Base-by-base conservation (phyloP, 371 early-diverging fungal species). In the Capniomyces stellatus region DNA sequence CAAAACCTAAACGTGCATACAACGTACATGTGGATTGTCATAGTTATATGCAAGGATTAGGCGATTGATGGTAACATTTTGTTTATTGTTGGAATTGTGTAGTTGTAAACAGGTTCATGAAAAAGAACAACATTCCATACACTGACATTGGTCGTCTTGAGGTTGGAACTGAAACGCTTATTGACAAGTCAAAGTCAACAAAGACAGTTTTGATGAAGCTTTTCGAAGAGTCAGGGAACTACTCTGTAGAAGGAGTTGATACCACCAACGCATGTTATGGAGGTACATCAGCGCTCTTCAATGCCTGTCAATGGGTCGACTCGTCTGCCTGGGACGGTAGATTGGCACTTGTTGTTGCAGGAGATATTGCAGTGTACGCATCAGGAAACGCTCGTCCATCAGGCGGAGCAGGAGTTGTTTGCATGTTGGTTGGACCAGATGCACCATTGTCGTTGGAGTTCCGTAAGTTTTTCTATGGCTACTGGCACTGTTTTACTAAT, bases 211-310 rank as follows among this genome's bases (percentile, higher is more conserved):
- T 98, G 58, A 93, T 95, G 92, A 83, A 85, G 54, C 75, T 98
- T 47, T 96, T 96, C 65, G 71, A 70, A 31, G 87, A 84, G 57
- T 79, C 84, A 46, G 92, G 88, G 46, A 96, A 96, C 77, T 77
- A 75, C 42, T 83, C 82, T 61, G 84, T 98, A 48, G 92, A 90
- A 68, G 98, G 97, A 48, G 83, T 95, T 54, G 95, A 94, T 63
- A 92, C 90, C 53, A 92, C 87, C 67, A 96, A 96, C 64, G 98
- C 98, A 28, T 98, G 98, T 77, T 96, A 96, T 63, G 97, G 98
- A 59, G 98, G 96, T 56, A 93, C 95, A 43, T 82, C 79, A 59
- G 93, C 95, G 35, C 80, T 98, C 58, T 90, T 95, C 75, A 92
- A 92, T 66, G 82, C 94, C 43, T 70, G 94, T 64, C 85, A 92